phyloP scores from a whole-genome alignment of 352 stramenopile species.

The Phytopythium kandeliae region DNA sequence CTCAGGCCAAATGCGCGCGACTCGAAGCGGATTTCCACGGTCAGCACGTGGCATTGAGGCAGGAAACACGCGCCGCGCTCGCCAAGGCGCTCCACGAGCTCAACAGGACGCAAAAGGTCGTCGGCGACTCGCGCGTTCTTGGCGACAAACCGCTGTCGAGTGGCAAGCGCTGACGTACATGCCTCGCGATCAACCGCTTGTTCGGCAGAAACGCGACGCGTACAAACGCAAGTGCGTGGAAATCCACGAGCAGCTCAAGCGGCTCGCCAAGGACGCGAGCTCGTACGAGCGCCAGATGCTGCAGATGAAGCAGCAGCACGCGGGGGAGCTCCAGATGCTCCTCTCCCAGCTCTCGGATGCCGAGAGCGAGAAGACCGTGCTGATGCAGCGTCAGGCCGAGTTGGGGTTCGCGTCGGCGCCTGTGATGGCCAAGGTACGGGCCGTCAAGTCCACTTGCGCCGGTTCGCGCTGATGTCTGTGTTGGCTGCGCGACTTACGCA shows the following conservation, averaged over 20 bases:
- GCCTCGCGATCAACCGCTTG: too few species aligned
- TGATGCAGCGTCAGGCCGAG: constrained; percentile 55
- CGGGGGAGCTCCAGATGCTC: constrained; percentile 54
- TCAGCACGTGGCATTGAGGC: constrained; percentile 35
- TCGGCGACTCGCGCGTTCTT: background rate
- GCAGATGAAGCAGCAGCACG: constrained; percentile 55
- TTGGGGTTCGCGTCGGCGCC: constrained; percentile 18
- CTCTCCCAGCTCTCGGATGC: constrained; percentile 53
- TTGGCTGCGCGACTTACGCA: too few species aligned
- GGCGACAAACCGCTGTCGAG: too few species aligned
- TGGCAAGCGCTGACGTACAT: too few species aligned
- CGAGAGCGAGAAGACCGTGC: constrained; percentile 60
- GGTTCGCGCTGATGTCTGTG: too few species aligned
- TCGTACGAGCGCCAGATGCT: constrained; percentile 34
- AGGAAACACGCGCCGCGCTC: constrained; percentile 43
- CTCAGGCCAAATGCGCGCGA: constrained; percentile 34
- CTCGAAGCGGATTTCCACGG: constrained; percentile 32
- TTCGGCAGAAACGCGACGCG: constrained; percentile 64
- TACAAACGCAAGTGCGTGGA: constrained; percentile 83
- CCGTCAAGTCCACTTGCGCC: background rate
- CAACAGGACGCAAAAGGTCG: constrained; percentile 55
- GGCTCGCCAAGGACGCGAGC: constrained; percentile 34
- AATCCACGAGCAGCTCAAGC: constrained; percentile 70
- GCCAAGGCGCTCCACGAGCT: constrained; percentile 62
- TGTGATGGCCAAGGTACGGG: background rate